Percentiles rank a stretch among this genome's conserved stretches.
Evolutionary conservation across 306 rosid species (phyloP).

Genomic region (Rosa lucieae): DNA sequence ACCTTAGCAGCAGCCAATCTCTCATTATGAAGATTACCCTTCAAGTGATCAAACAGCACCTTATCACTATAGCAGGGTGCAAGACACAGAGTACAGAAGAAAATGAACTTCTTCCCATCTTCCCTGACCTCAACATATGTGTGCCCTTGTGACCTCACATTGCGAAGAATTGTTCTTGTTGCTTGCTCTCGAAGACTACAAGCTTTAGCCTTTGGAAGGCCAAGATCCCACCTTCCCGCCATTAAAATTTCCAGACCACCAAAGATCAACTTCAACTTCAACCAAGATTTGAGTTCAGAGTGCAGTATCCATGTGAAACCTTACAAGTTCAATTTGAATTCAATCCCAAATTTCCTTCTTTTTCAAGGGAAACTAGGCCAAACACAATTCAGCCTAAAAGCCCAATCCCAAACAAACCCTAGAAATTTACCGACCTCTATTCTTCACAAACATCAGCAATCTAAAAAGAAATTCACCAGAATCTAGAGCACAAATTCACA

Average conservation of each 20-base stretch:
- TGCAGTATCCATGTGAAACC: slow-evolving; percentile 30
- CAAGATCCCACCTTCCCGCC: slow-evolving; percentile 62
- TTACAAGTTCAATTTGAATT: background rate
- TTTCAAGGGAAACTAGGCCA: no score
- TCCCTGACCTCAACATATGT: slow-evolving; percentile 77
- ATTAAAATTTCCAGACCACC: slow-evolving; percentile 39
- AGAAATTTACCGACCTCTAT: background rate
- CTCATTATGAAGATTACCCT: slow-evolving; percentile 69
- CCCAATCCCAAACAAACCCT: slow-evolving; percentile 17
- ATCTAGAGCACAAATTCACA: slow-evolving; percentile 19
- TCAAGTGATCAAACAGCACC: slow-evolving; percentile 74
- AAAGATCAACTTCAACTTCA: slow-evolving; percentile 19
- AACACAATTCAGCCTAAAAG: background rate
- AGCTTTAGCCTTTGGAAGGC: slow-evolving; percentile 39
- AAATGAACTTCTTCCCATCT: slow-evolving; percentile 69
- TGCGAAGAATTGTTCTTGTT: slow-evolving; percentile 63
- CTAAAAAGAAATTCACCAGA: background rate
- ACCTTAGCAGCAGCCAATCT: slow-evolving; percentile 65
- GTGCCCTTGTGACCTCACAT: slow-evolving; percentile 82
- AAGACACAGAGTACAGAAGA: slow-evolving; percentile 79
- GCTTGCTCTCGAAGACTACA: slow-evolving; percentile 59
- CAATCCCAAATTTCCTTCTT: no score
- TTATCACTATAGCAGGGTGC: slow-evolving; percentile 73
- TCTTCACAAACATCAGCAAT: background rate
- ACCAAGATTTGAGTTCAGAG: slow-evolving; percentile 2